These are phyloP conservation scores for Corniculantispora saksenae DNA, from an alignment of 2,329 filamentous ascomycete genomes.

Conservation along the genomic window DNA sequence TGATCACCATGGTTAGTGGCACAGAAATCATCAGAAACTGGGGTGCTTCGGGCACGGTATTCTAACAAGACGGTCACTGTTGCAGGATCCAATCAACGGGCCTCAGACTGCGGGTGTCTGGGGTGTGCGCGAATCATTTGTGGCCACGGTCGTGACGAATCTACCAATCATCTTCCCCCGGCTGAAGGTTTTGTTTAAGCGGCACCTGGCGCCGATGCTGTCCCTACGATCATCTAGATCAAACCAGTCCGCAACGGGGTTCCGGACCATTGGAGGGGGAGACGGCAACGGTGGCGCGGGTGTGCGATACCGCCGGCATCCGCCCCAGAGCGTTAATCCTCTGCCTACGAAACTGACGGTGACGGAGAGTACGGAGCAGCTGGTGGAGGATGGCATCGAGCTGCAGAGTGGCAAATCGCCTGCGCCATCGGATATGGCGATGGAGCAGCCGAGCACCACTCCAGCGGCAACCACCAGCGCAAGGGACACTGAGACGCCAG, in stretches of 20 bases:
- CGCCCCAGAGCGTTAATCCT: slow-evolving; percentile 8
- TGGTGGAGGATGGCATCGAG: slow-evolving; percentile 9
- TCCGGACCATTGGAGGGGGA: slow-evolving; percentile 16
- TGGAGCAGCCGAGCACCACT: background rate
- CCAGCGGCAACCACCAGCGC: background rate
- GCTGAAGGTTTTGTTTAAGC: slow-evolving; percentile 29
- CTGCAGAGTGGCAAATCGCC: slow-evolving; percentile 2
- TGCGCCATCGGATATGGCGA: background rate
- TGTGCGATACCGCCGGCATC: background rate
- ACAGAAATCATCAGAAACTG: slow-evolving; percentile 51
- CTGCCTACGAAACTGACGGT: slow-evolving; percentile 16
- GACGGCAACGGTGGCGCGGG: slow-evolving; percentile 2
- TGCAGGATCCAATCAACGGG: slow-evolving; percentile 22
- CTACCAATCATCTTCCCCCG: slow-evolving; percentile 35
- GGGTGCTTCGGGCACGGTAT: slow-evolving; percentile 33
- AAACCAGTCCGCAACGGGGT: slow-evolving; percentile 8
- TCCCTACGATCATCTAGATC: slow-evolving; percentile 26
- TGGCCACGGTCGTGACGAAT: slow-evolving; percentile 40
- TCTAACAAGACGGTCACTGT: background rate
- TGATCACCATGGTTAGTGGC: slow-evolving; percentile 42
- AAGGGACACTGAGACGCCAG: slow-evolving; percentile 9
- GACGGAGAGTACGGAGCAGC: slow-evolving; percentile 15
- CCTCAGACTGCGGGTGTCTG: slow-evolving; percentile 17
- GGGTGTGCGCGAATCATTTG: slow-evolving; percentile 33
- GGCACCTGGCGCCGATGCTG: slow-evolving; percentile 22